Evolutionary conservation across 257 asterid species (phyloP), one percentile per base, ranked within the genome.

Genomic region (Solanum tarijense): DNA sequence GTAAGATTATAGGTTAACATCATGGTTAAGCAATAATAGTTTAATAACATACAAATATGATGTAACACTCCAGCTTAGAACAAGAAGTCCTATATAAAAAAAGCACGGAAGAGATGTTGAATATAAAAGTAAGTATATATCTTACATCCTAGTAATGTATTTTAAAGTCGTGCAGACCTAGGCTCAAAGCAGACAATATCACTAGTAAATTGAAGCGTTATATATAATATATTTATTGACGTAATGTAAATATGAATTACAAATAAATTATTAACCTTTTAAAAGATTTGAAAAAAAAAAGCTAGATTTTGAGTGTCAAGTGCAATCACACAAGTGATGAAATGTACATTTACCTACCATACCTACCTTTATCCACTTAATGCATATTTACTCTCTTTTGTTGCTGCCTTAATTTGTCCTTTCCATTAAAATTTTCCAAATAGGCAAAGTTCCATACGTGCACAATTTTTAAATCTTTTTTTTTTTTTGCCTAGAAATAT

Each of bases 181-280:
- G 9, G 4, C 0, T 52, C 10, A 52, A 1, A 52, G 0, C 10
- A 6, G 0, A 18, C 0, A 5, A 52, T 52, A 52, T 52, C n/a
- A 52, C n/a, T 6, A 18, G 0, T 18, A 2, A 0, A 52, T 52
- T 52, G 0, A 8, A 52, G 23, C 9, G 4, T 52, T 52, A 16
- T 6, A 52, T 46, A 13, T 46, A 46, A 46, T 46, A 46, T 6
- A 68, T 69, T 31, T 69, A 69, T 31, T 69, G 2, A 69, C 6
- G 1, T 72, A 2, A 72, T 8, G 2, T 71, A 20, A 72, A 18
- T 32, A 72, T 20, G 9, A 20, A 72, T 8, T 32, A 20, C 4
- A 9, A 9, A 72, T 34, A 31, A 69, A 12, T 72, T 55, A 18
- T 72, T 72, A 14, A 34, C 16, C 27, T 34, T 18, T 2, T 52